Conservation (phyloP, 768 basidiomycete species). For the Amanita inopinata region DNA sequence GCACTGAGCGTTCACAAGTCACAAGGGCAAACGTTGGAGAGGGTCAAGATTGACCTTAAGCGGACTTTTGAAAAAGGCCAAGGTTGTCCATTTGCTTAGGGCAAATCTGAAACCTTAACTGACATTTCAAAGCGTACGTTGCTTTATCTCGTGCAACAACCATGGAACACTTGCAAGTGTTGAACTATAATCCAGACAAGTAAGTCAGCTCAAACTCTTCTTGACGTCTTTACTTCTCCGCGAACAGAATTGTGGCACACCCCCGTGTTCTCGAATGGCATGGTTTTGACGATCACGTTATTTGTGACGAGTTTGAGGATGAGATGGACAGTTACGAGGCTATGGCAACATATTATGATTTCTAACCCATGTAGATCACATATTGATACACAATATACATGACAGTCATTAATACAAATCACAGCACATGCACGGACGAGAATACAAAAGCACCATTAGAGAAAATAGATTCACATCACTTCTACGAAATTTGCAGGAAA, state of each 20-base stretch:
- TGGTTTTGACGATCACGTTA: conserved; percentile 16
- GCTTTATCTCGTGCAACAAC: conserved; percentile 65
- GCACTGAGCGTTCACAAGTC: conserved; percentile 84
- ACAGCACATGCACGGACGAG: not conserved
- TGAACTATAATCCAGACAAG: conserved; percentile 53
- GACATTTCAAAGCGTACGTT: conserved; percentile 46
- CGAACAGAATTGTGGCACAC: conserved; percentile 54
- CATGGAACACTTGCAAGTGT: conserved; percentile 55
- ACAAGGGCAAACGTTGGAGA: conserved; percentile 81
- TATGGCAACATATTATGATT: conserved; percentile 23
- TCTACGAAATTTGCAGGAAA: conserved; percentile 87
- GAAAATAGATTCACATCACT: conserved; percentile 26
- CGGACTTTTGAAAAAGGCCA: conserved; percentile 76
- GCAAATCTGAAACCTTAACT: not conserved
- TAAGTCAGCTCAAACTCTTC: conserved; percentile 18
- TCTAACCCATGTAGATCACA: no score
- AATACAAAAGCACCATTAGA: not conserved
- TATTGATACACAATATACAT: not conserved
- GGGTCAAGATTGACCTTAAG: conserved; percentile 71
- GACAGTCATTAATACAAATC: not conserved
- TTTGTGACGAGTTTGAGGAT: conserved; percentile 17
- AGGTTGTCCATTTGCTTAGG: conserved; percentile 30
- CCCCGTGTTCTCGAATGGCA: conserved; percentile 55
- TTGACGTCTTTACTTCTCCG: not conserved
- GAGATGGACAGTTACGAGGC: conserved; percentile 31